Percentiles rank a stretch among this genome's conserved stretches.
These are phyloP conservation scores for Erysiphe pulchra DNA, from an alignment of 2,329 filamentous ascomycete genomes.

Conservation along the genomic window DNA sequence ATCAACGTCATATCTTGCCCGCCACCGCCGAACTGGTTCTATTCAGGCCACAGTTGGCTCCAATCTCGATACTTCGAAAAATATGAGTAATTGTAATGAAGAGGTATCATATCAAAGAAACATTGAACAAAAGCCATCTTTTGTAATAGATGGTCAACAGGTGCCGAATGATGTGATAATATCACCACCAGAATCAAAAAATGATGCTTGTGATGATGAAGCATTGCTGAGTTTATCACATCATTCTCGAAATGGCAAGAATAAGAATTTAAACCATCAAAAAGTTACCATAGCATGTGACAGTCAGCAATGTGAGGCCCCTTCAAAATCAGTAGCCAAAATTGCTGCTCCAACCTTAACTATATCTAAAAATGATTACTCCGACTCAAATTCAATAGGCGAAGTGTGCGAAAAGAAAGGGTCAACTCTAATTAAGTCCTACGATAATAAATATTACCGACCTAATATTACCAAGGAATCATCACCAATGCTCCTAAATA, in stretches of 20 bases:
- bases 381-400: neutral
- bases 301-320: no score
- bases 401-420: neutral
- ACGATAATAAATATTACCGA: neutral
- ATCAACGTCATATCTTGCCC: conserved; percentile 38
- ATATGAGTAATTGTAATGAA: conserved; percentile 10
- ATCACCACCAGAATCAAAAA: conserved; percentile 68
- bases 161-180: conserved; percentile 71
- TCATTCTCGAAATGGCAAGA: no score
- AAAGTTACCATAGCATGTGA: no score
- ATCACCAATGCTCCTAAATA: conserved; percentile 21
- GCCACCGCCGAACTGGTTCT: conserved; percentile 33
- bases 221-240: neutral
- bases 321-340: no score
- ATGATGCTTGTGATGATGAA: conserved; percentile 68
- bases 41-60: conserved; percentile 13
- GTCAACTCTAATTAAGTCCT: conserved; percentile 9
- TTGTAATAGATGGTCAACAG: conserved; percentile 39
- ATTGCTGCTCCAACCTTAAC: no score
- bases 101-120: conserved; percentile 16
- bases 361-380: neutral
- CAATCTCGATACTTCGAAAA: conserved; percentile 9
- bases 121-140: conserved; percentile 64
- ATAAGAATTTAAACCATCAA: no score
- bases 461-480: conserved; percentile 13